Percentiles rank a stretch among this genome's conserved stretches.
Evolutionary conservation across 164 flowering plant genomes (phyloP).

Genomic region (Euptelea pleiosperma): DNA sequence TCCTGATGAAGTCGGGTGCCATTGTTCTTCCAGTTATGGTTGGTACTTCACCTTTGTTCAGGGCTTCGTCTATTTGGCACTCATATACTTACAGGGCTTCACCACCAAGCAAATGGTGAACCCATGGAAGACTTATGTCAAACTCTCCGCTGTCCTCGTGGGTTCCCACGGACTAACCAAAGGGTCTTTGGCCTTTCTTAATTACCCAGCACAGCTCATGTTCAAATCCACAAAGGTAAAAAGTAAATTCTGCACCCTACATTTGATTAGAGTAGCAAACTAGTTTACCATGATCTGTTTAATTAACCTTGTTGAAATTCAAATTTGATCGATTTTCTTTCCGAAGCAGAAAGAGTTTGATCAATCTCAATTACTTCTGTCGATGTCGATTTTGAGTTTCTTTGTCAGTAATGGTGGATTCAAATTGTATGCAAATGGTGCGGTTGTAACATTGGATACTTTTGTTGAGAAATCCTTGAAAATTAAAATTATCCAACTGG

Average conservation of each 20-base stretch:
- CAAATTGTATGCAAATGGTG: too few species aligned
- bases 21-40: slow-evolving; percentile 59
- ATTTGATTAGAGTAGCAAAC: too few species aligned
- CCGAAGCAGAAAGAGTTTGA: too few species aligned
- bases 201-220: slow-evolving; percentile 94
- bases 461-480: not conserved
- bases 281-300: not conserved
- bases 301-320: not conserved
- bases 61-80: slow-evolving; percentile 71
- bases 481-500: too few species aligned
- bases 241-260: too few species aligned
- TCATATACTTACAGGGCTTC: slow-evolving; percentile 76
- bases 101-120: slow-evolving; percentile 82
- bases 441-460: too few species aligned
- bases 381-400: too few species aligned
- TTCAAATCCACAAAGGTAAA: slow-evolving; percentile 92
- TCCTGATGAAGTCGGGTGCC: slow-evolving; percentile 5
- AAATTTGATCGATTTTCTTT: not conserved
- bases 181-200: slow-evolving; percentile 86
- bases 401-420: too few species aligned
- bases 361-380: too few species aligned
- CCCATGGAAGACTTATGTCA: slow-evolving; percentile 74
- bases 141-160: slow-evolving; percentile 86
- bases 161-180: slow-evolving; percentile 91
- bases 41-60: slow-evolving; percentile 97